Evolutionary conservation across 2,329 filamentous ascomycete species (phyloP).

Genomic region (Sclerotinia spermophila): DNA sequence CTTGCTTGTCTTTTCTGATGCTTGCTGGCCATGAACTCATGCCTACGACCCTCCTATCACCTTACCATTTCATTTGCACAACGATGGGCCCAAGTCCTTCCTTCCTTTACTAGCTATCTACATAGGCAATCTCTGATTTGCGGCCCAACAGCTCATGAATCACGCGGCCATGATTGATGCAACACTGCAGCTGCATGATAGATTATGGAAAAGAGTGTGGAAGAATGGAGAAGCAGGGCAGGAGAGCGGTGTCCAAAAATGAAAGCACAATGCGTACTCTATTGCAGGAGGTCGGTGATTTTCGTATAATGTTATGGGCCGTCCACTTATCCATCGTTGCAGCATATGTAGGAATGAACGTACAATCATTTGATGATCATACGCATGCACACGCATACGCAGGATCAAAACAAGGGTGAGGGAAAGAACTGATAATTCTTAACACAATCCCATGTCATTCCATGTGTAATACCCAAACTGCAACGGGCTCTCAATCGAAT

Average conservation of each 20-base stretch:
- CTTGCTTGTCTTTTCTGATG: background rate
- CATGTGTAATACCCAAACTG: slow-evolving; percentile 6
- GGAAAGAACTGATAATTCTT: slow-evolving; percentile 9
- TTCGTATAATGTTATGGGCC: slow-evolving; percentile 1
- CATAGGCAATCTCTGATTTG: slow-evolving; percentile 14
- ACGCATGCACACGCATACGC: slow-evolving; percentile 6
- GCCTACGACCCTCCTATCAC: background rate
- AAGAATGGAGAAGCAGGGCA: slow-evolving; percentile 12
- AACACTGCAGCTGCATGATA: slow-evolving; percentile 19
- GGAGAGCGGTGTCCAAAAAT: slow-evolving; percentile 8
- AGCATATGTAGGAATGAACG: slow-evolving; percentile 8
- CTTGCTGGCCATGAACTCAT: slow-evolving; percentile 11
- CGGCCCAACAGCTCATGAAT: slow-evolving; percentile 19
- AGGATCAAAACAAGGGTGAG: slow-evolving; percentile 14
- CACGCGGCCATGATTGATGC: slow-evolving; percentile 17
- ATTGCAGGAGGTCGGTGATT: slow-evolving; percentile 12
- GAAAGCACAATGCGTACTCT: slow-evolving; percentile 8
- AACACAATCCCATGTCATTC: slow-evolving; percentile 1
- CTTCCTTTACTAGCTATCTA: slow-evolving; percentile 17
- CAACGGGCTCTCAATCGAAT: slow-evolving; percentile 2
- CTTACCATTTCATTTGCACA: slow-evolving; percentile 5
- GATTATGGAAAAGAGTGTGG: slow-evolving; percentile 9
- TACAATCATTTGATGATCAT: slow-evolving; percentile 11
- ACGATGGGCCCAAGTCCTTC: slow-evolving; percentile 16
- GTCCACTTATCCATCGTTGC: slow-evolving; percentile 2